phyloP scores from a whole-genome alignment of 768 basidiomycete genomes.

The Mycena vitilis region DNA sequence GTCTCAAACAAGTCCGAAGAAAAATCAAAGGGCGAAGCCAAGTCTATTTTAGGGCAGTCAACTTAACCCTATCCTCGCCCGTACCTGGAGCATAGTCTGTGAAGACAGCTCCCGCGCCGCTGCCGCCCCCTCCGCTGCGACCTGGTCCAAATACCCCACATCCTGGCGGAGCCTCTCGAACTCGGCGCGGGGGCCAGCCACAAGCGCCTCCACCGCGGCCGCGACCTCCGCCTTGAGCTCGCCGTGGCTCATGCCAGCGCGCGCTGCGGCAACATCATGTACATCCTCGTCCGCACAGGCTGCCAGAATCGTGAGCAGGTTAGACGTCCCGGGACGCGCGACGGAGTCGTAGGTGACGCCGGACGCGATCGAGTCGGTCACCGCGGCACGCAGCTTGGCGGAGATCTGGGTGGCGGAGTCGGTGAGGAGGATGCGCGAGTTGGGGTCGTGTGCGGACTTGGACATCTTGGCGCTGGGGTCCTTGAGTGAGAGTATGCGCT shows the following conservation, averaged over 20 bases:
- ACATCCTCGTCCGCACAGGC: slow-evolving; percentile 71
- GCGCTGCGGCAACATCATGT: slow-evolving; percentile 58
- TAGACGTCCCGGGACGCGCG: slow-evolving; percentile 84
- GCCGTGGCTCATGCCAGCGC: slow-evolving; percentile 68
- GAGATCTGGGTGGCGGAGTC: slow-evolving; percentile 72
- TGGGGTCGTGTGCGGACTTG: slow-evolving; percentile 83
- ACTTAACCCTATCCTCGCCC: slow-evolving; percentile 68
- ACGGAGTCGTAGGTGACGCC: slow-evolving; percentile 86
- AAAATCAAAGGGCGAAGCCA: too few species aligned
- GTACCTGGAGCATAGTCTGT: slow-evolving; percentile 75
- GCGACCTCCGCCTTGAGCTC: slow-evolving; percentile 80
- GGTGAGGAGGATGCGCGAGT: slow-evolving; percentile 89
- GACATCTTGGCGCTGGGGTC: slow-evolving; percentile 95
- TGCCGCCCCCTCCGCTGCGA: slow-evolving; percentile 73
- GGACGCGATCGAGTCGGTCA: slow-evolving; percentile 79
- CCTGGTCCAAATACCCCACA: slow-evolving; percentile 64
- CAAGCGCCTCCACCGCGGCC: slow-evolving; percentile 74
- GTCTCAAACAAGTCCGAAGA: too few species aligned
- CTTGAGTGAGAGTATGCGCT: slow-evolving; percentile 86
- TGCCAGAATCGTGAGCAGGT: slow-evolving; percentile 82
- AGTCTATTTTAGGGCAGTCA: slow-evolving; percentile 2
- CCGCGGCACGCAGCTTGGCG: slow-evolving; percentile 80
- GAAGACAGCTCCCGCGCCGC: slow-evolving; percentile 72
- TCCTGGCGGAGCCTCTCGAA: slow-evolving; percentile 75
- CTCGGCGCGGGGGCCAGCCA: slow-evolving; percentile 76